Conservation (phyloP, 2,329 filamentous ascomycete species). For the Hymenoscyphus linearis region DNA sequence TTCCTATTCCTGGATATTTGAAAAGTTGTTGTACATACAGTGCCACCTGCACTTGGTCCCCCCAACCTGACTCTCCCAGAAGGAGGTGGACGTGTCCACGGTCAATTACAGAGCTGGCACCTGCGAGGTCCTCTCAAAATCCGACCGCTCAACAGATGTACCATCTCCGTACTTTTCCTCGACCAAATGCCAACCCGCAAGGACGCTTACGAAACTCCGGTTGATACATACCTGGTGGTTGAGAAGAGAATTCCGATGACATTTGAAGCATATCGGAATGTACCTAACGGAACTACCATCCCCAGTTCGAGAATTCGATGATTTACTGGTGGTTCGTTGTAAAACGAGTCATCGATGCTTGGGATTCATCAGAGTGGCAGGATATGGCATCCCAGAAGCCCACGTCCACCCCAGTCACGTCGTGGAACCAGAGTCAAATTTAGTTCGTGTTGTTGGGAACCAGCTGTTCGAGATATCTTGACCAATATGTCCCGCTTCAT, state of each 20-base stretch:
- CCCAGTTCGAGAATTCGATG: neutral
- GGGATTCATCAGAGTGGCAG: slow-evolving; percentile 58
- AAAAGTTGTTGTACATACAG: neutral
- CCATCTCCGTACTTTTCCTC: neutral
- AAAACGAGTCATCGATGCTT: neutral
- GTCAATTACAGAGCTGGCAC: neutral
- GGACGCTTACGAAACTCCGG: neutral
- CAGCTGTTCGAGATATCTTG: slow-evolving; percentile 48
- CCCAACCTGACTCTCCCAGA: neutral
- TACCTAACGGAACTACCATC: neutral
- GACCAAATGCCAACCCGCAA: neutral
- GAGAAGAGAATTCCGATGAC: neutral
- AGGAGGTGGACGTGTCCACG: too few species aligned
- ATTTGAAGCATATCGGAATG: neutral
- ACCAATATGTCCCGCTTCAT: slow-evolving; percentile 60
- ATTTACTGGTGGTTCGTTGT: neutral
- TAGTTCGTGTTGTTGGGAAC: slow-evolving; percentile 45
- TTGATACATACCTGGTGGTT: neutral
- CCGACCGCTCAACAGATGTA: neutral
- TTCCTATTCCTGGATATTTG: neutral
- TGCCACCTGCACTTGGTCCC: neutral
- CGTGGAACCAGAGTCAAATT: slow-evolving; percentile 69
- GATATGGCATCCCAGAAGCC: slow-evolving; percentile 85
- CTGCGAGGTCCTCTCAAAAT: neutral
- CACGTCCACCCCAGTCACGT: slow-evolving; percentile 83